phyloP scores from a whole-genome alignment of 345 rosid species.

The Punica granatum region DNA sequence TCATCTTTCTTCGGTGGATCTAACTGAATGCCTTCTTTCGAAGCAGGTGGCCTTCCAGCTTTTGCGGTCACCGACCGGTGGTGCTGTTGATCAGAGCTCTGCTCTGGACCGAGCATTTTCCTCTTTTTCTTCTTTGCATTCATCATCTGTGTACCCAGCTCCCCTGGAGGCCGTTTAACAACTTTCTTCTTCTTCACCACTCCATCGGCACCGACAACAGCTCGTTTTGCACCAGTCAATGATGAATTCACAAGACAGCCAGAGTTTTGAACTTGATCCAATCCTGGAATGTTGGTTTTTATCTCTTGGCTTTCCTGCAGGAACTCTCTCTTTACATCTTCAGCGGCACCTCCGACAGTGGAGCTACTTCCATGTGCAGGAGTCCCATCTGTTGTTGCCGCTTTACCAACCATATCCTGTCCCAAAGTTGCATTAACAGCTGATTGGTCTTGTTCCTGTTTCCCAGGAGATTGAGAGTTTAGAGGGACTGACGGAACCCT shows the following conservation, averaged over 20 bases:
- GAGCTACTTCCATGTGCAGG: conserved; percentile 1
- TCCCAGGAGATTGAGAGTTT: conserved; percentile 23
- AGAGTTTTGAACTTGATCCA: conserved; percentile 26
- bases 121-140: conserved; percentile 52
- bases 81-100: conserved; percentile 34
- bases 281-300: conserved; percentile 23
- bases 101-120: conserved; percentile 32
- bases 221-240: conserved; percentile 28
- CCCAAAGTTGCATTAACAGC: conserved; percentile 27
- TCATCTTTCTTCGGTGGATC: conserved; percentile 36
- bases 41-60: conserved; percentile 20
- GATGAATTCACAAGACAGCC: conserved; percentile 19
- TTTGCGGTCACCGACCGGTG: conserved; percentile 39
- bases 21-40: conserved; percentile 20
- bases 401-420: conserved; percentile 28
- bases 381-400: conserved; percentile 17
- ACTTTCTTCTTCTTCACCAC: conserved; percentile 56
- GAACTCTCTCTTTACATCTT: conserved; percentile 4
- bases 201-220: conserved; percentile 26
- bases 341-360: conserved; percentile 3
- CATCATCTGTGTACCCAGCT: conserved; percentile 26
- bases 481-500: conserved; percentile 24
- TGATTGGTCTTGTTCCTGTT: conserved; percentile 29
- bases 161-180: conserved; percentile 39
- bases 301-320: conserved; percentile 19